phyloP scores from a whole-genome alignment of 1,284 basidiomycete species.

The Afroboletus lepidellus region DNA sequence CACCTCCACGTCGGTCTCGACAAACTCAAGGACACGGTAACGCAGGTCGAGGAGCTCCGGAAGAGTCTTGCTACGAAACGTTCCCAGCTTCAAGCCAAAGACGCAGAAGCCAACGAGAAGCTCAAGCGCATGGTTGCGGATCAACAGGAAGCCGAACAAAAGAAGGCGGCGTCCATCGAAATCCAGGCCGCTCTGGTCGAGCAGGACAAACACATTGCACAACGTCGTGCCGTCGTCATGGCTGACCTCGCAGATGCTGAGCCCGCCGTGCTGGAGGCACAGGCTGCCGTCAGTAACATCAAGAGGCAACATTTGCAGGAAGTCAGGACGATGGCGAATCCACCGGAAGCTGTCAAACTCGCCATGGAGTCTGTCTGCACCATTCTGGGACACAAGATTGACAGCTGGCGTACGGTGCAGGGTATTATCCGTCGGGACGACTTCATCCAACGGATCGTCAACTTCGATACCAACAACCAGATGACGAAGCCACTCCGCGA shows the following conservation, averaged over 20 bases:
- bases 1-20: constrained; percentile 98
- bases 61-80: constrained; percentile 95
- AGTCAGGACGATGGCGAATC: constrained; percentile 98
- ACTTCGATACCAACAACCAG: constrained; percentile 90
- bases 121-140: constrained; percentile 97
- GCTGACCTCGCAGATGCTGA: constrained; percentile 97
- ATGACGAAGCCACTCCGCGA: constrained; percentile 92
- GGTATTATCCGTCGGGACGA: constrained; percentile 96
- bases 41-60: constrained; percentile 93
- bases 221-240: constrained; percentile 88
- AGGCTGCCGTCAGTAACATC: constrained; percentile 95
- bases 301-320: constrained; percentile 96
- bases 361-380: constrained; percentile 99
- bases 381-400: constrained; percentile 95
- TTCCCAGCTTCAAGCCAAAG: constrained; percentile 89
- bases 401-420: constrained; percentile 96
- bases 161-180: constrained; percentile 94
- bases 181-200: constrained; percentile 92
- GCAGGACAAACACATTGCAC: constrained; percentile 88
- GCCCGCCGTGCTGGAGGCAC: constrained; percentile 94
- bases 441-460: constrained; percentile 96
- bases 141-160: constrained; percentile 97
- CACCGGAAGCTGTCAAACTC: constrained; percentile 95
- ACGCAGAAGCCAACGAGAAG: constrained; percentile 95
- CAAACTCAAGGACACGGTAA: constrained; percentile 94